Evolutionary conservation across 805 yeast species (phyloP), one percentile per base, ranked within the genome.

Genomic region (Metschnikowia cubensis): DNA sequence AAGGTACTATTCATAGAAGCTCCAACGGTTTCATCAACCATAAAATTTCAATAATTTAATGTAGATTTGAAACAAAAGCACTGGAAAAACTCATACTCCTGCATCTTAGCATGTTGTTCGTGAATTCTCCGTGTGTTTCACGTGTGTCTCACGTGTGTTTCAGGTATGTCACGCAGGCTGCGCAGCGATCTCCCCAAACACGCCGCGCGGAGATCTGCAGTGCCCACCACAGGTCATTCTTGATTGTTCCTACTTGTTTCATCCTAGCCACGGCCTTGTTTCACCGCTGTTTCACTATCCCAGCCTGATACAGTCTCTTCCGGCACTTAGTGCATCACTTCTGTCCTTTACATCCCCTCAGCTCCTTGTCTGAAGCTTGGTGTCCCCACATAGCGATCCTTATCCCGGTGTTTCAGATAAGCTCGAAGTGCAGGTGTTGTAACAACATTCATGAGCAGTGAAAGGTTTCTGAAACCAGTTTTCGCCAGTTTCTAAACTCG

Each of bases 131-230:
- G n/a, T 18, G 32, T n/a, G 32, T 38, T 22, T 38, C 42, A 15
- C 5, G 14, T n/a, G 17, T n/a, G 41, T 20, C 14, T 18, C 40
- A 36, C 15, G 40, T 29, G 35, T 17, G 43, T 41, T 41, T 41
- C 44, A 41, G 35, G 35, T 29, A 18, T 11, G 35, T 38, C 14
- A 13, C 41, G 20, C 14, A 29, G 17, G 13, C 35, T 41, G 45
- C 36, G 35, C 35, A 37, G 13, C 29, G 11, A 14, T 32, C 35
- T 31, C 29, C 25, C n/a, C 36, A 13, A 8, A 10, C 45, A 41
- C 45, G 42, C 42, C 42, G 10, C 36, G 36, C 45, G 45, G 31
- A 32, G 36, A 32, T 32, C 36, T 41, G 45, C 45, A 31, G 36
- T n/a, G 45, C 31, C 42, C 33, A 13, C 22, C 18, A 17, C 21